A percentile compares a stretch with the other conserved stretches of the same genome.
These are phyloP conservation scores for Ramaria sp. DNA, from an alignment of 768 basidiomycete species.

Conservation along the genomic window DNA sequence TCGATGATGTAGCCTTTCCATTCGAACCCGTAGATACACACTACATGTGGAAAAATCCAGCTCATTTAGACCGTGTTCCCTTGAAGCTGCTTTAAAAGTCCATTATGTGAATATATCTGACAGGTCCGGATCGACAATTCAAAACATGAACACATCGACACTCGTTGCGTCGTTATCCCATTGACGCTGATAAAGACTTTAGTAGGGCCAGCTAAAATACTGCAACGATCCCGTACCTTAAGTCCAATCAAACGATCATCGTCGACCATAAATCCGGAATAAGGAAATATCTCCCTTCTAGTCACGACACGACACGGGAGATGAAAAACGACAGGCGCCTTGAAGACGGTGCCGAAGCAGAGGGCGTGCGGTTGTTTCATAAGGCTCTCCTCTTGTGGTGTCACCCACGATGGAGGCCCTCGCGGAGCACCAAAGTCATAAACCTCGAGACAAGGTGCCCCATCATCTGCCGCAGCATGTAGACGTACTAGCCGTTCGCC, in stretches of 20 bases:
- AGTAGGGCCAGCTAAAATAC: not conserved
- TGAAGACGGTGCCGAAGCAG: not conserved
- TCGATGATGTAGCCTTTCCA: conserved; percentile 10
- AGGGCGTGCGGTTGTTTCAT: not conserved
- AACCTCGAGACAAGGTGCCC: not conserved
- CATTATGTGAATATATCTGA: no score
- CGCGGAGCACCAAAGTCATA: conserved; percentile 8
- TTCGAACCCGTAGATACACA: not conserved
- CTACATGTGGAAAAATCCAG: not conserved
- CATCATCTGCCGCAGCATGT: not conserved
- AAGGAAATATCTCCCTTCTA: not conserved
- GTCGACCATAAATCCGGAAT: conserved; percentile 8
- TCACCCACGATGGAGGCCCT: not conserved
- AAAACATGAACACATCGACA: conserved; percentile 3
- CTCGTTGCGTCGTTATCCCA: not conserved
- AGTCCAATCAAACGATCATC: conserved; percentile 5
- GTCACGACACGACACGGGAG: not conserved
- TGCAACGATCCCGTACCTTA: conserved; percentile 1
- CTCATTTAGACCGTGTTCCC: not conserved
- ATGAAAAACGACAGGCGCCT: not conserved
- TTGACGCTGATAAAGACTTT: not conserved
- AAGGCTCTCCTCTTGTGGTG: not conserved
- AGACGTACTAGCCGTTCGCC: conserved; percentile 6
- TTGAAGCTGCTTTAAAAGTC: no score
- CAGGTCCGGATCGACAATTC: no score